These are phyloP conservation scores for Lumnitzera littorea DNA, from an alignment of 345 rosid genomes.

Conservation along the genomic window DNA sequence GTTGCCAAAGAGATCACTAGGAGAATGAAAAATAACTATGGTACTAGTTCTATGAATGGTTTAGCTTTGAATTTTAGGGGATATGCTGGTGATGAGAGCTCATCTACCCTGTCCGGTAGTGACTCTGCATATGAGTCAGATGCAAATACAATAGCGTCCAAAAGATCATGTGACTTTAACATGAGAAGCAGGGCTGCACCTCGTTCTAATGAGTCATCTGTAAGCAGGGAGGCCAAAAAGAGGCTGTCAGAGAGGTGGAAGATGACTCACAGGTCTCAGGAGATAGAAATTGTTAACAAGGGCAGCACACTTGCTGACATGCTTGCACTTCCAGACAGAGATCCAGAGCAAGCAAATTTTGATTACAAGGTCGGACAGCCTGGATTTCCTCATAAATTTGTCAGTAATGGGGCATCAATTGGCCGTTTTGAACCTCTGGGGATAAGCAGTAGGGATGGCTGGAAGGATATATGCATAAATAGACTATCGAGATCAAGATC, in stretches of 20 bases:
- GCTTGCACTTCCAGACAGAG: constrained; percentile 72
- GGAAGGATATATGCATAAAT: constrained; percentile 55
- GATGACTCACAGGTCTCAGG: constrained; percentile 57
- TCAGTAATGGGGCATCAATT: constrained; percentile 16
- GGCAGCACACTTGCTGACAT: constrained; percentile 85
- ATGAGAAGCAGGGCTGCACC: constrained; percentile 30
- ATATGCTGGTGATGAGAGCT: constrained; percentile 78
- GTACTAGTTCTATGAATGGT: constrained; percentile 31
- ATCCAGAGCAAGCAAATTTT: constrained; percentile 33
- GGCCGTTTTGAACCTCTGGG: constrained; percentile 59
- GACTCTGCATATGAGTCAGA: constrained; percentile 73
- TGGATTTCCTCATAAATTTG: constrained; percentile 23
- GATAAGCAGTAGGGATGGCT: constrained; percentile 94
- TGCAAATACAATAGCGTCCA: constrained; percentile 30
- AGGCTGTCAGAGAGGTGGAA: constrained; percentile 98
- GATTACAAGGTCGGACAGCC: constrained; percentile 23
- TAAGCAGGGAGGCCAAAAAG: constrained; percentile 78
- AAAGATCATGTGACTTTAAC: constrained; percentile 34
- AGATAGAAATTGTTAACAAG: constrained; percentile 39
- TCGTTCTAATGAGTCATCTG: constrained; percentile 59
- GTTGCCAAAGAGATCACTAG: constrained; percentile 55
- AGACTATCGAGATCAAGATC: constrained; percentile 64
- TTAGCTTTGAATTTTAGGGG: constrained; percentile 47
- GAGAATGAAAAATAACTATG: constrained; percentile 45
- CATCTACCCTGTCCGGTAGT: constrained; percentile 49